phyloP scores from a whole-genome alignment of 805 yeast genomes.

The Alloascoidea hylecoeti region DNA sequence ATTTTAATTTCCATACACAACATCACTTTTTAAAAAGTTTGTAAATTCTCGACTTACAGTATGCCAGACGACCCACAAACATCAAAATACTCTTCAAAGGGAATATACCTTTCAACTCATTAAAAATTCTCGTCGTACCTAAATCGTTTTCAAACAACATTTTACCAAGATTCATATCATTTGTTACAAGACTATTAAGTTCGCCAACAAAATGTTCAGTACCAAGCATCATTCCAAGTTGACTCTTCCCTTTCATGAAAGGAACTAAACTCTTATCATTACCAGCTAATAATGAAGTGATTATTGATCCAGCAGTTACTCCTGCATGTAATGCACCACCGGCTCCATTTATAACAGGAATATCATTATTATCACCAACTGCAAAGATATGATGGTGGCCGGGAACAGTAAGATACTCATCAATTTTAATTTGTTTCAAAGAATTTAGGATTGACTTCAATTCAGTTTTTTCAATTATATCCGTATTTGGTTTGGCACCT shows the following conservation, averaged over 20 bases:
- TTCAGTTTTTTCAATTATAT: background rate
- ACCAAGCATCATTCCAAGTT: background rate
- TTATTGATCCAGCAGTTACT: background rate
- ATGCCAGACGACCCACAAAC: too few species aligned
- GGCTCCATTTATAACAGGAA: constrained; percentile 25
- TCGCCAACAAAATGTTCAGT: background rate
- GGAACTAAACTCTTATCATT: background rate
- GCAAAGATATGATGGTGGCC: constrained; percentile 18
- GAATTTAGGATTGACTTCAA: background rate
- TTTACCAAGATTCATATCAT: background rate
- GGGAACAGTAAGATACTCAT: constrained; percentile 14
- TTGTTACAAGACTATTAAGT: background rate
- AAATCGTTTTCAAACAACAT: background rate
- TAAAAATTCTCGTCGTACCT: too few species aligned
- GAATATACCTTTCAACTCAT: too few species aligned
- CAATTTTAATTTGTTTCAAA: constrained; percentile 7
- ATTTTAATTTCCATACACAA: too few species aligned
- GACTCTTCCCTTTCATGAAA: background rate
- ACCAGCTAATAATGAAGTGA: background rate
- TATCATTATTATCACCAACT: constrained; percentile 21
- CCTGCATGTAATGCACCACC: constrained; percentile 19
- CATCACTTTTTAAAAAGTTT: too few species aligned
- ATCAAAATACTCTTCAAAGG: too few species aligned
- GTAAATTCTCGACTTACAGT: too few species aligned
- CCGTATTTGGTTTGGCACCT: background rate